phyloP scores from a whole-genome alignment of 1,139 yeast genomes.

The Candida neerlandica region DNA sequence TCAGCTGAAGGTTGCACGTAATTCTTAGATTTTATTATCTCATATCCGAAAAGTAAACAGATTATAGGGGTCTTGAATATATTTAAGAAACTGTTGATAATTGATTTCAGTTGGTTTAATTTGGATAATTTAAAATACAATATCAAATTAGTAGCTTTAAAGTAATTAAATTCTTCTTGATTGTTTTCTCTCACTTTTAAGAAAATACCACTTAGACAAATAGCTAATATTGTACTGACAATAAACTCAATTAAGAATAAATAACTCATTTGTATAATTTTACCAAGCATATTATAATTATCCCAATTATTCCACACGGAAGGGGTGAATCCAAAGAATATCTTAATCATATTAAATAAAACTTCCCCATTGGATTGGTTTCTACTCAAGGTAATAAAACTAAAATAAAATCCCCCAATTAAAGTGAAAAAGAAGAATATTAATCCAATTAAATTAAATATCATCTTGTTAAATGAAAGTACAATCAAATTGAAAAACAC shows the following conservation, averaged over 20 bases:
- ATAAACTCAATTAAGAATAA: conserved; percentile 60
- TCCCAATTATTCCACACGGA: conserved; percentile 67
- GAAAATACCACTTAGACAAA: conserved; percentile 53
- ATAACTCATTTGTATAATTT: conserved; percentile 52
- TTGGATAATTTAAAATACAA: conserved; percentile 32
- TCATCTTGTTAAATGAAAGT: conserved; percentile 56
- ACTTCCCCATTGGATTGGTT: conserved; percentile 50
- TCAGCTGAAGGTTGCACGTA: conserved; percentile 18
- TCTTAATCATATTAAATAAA: conserved; percentile 56
- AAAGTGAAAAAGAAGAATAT: conserved; percentile 53
- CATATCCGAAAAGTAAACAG: conserved; percentile 36
- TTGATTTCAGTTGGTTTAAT: conserved; percentile 14
- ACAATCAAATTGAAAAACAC: conserved; percentile 57
- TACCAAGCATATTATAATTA: conserved; percentile 52
- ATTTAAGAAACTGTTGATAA: conserved; percentile 21
- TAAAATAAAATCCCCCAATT: conserved; percentile 60
- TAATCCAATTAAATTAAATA: conserved; percentile 56
- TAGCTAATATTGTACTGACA: conserved; percentile 59
- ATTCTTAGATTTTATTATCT: conserved; percentile 25
- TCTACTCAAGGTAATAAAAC: conserved; percentile 54
- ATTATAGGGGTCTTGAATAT: conserved; percentile 39
- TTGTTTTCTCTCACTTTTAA: conserved; percentile 40
- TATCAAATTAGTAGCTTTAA: conserved; percentile 42
- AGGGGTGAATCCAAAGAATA: conserved; percentile 65
- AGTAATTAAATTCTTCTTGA: conserved; percentile 45